phyloP scores from a whole-genome alignment of 495 filamentous ascomycete species.

The Coniosporium apollinis region DNA sequence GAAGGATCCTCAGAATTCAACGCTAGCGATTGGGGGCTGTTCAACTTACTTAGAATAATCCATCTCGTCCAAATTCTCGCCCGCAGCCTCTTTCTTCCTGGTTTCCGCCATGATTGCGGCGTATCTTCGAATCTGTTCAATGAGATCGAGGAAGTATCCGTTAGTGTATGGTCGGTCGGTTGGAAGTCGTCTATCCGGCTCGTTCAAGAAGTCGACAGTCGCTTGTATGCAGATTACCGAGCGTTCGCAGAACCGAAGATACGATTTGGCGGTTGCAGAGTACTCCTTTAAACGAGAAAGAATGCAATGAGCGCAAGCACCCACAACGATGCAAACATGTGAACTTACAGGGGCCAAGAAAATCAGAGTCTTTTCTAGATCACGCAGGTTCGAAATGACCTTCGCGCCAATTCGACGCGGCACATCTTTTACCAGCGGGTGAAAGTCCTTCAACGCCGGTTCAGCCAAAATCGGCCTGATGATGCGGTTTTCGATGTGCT shows the following conservation, averaged over 20 bases:
- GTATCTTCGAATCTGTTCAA: slow-evolving; percentile 48
- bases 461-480: slow-evolving; percentile 39
- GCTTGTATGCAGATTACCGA: slow-evolving; percentile 75
- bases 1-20: too few species aligned
- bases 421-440: slow-evolving; percentile 55
- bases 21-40: too few species aligned
- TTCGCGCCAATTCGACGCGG: slow-evolving; percentile 60
- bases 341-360: slow-evolving; percentile 78
- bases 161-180: slow-evolving; percentile 76
- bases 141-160: slow-evolving; percentile 85
- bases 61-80: slow-evolving; percentile 23
- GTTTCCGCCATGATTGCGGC: slow-evolving; percentile 33
- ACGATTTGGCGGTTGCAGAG: slow-evolving; percentile 46
- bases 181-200: slow-evolving; percentile 63
- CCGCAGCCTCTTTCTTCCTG: slow-evolving; percentile 25
- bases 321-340: slow-evolving; percentile 25
- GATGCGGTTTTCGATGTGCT: slow-evolving; percentile 39
- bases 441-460: slow-evolving; percentile 52
- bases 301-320: slow-evolving; percentile 48
- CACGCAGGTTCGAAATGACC: slow-evolving; percentile 68
- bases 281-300: slow-evolving; percentile 51
- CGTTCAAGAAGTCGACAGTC: slow-evolving; percentile 61
- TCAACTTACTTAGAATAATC: slow-evolving; percentile 27
- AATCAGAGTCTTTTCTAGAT: slow-evolving; percentile 78
- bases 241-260: slow-evolving; percentile 70